phyloP scores from a whole-genome alignment of 805 yeast species.

The Peterozyma toletana region DNA sequence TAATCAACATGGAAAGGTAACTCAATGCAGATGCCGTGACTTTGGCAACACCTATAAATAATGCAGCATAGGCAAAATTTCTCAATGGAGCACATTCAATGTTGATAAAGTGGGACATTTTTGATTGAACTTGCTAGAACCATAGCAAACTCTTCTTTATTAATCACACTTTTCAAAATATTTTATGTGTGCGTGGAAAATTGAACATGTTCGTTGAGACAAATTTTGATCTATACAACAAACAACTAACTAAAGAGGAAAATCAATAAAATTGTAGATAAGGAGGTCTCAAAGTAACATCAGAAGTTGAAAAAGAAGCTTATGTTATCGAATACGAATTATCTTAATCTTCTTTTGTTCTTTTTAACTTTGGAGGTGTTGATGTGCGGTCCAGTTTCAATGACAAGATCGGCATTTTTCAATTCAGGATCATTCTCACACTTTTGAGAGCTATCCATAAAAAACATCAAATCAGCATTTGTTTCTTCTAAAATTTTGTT shows the following conservation, averaged over 20 bases:
- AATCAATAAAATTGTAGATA: too few species aligned
- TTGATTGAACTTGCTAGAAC: too few species aligned
- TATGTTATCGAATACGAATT: not conserved
- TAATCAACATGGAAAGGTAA: conserved; percentile 45
- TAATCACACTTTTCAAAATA: too few species aligned
- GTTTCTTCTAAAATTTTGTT: conserved; percentile 53
- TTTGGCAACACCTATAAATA: conserved; percentile 60
- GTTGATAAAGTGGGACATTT: too few species aligned
- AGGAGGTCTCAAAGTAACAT: too few species aligned
- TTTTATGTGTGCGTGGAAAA: too few species aligned
- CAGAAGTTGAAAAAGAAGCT: too few species aligned
- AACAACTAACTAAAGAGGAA: too few species aligned
- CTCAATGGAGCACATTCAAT: too few species aligned
- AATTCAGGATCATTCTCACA: conserved; percentile 40
- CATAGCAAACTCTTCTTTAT: too few species aligned
- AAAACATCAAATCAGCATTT: conserved; percentile 75
- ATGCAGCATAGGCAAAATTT: conserved; percentile 22
- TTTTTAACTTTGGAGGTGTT: not conserved
- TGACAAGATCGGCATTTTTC: conserved; percentile 2
- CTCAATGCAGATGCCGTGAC: conserved; percentile 44
- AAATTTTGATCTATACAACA: too few species aligned
- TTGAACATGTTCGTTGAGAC: too few species aligned
- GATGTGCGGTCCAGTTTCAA: not conserved
- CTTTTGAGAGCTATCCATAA: conserved; percentile 64
- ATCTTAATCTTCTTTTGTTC: not conserved